phyloP scores from a whole-genome alignment of 441 rosid species.

The Erodium chrysanthum region DNA sequence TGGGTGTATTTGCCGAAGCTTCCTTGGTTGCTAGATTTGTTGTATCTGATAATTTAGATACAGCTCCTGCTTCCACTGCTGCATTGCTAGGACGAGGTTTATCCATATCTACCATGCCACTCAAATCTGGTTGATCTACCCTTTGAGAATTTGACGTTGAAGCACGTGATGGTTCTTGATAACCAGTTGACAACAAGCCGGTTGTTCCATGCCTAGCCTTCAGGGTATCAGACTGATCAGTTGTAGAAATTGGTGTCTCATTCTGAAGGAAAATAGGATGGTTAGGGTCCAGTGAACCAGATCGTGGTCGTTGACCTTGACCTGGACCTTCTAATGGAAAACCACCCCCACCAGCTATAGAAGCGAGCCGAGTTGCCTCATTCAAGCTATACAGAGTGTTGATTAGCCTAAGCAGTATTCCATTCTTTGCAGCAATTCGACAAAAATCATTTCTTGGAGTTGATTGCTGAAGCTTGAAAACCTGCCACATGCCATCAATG shows the following conservation, averaged over 20 bases:
- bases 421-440: slow-evolving; percentile 87
- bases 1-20: slow-evolving; percentile 22
- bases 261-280: slow-evolving; percentile 50
- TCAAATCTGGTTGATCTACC: slow-evolving; percentile 53
- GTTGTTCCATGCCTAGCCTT: too few relatives aligned
- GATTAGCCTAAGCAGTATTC: slow-evolving; percentile 71
- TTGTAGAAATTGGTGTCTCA: slow-evolving; percentile 35
- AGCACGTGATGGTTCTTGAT: slow-evolving; percentile 56
- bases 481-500: slow-evolving; percentile 99
- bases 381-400: slow-evolving; percentile 95
- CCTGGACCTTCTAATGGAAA: slow-evolving; percentile 42
- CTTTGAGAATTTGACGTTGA: slow-evolving; percentile 60
- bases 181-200: slow-evolving; percentile 28
- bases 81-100: slow-evolving; percentile 54
- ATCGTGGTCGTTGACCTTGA: slow-evolving; percentile 40
- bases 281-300: slow-evolving; percentile 59
- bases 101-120: slow-evolving; percentile 38
- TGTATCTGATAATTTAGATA: slow-evolving; percentile 31
- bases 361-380: slow-evolving; percentile 83
- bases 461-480: slow-evolving; percentile 87
- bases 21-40: slow-evolving; percentile 29
- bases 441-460: slow-evolving; percentile 93
- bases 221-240: slow-evolving; percentile 49
- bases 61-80: slow-evolving; percentile 32
- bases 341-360: slow-evolving; percentile 54